Evolutionary conservation across 2,329 filamentous ascomycete genomes (phyloP).

Genomic region (Scleromitrula shiraiana): DNA sequence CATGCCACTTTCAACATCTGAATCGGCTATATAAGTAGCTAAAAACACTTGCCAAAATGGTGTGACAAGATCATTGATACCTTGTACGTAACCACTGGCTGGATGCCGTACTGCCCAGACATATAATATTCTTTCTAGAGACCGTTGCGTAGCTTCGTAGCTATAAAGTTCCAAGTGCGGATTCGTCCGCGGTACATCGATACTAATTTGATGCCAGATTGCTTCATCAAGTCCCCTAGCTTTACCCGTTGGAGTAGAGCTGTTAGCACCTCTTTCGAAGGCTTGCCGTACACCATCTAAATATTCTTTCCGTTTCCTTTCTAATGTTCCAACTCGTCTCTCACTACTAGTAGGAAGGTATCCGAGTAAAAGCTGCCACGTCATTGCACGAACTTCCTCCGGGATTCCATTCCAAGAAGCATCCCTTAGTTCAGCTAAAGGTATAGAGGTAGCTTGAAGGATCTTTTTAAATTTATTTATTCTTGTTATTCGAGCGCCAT

Average conservation of each 20-base stretch:
- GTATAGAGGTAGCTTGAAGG: constrained; percentile 83
- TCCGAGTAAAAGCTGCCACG: constrained; percentile 93
- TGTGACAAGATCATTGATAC: constrained; percentile 95
- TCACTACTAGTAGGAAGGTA: constrained; percentile 97
- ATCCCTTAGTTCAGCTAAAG: constrained; percentile 72
- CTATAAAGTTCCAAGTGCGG: constrained; percentile 92
- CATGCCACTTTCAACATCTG: constrained; percentile 88
- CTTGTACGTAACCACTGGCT: constrained; percentile 95
- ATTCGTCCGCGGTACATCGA: constrained; percentile 93
- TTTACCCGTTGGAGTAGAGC: constrained; percentile 36
- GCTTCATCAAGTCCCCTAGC: constrained; percentile 77
- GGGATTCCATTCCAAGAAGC: constrained; percentile 92
- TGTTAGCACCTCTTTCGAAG: constrained; percentile 56
- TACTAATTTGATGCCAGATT: constrained; percentile 99
- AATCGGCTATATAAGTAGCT: constrained; percentile 88
- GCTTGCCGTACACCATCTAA: constrained; percentile 77
- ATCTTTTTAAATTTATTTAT: constrained; percentile 99
- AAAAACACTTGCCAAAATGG: constrained; percentile 98
- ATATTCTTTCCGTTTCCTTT: constrained; percentile 94
- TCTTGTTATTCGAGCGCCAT: constrained; percentile 79
- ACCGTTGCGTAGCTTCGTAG: constrained; percentile 92
- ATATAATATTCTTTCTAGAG: constrained; percentile 89
- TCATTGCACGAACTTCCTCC: constrained; percentile 93
- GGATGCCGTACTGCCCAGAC: constrained; percentile 97
- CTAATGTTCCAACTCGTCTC: constrained; percentile 77